These are phyloP conservation scores for Nemania bipapillata DNA, from an alignment of 2,329 filamentous ascomycete genomes.

Conservation along the genomic window DNA sequence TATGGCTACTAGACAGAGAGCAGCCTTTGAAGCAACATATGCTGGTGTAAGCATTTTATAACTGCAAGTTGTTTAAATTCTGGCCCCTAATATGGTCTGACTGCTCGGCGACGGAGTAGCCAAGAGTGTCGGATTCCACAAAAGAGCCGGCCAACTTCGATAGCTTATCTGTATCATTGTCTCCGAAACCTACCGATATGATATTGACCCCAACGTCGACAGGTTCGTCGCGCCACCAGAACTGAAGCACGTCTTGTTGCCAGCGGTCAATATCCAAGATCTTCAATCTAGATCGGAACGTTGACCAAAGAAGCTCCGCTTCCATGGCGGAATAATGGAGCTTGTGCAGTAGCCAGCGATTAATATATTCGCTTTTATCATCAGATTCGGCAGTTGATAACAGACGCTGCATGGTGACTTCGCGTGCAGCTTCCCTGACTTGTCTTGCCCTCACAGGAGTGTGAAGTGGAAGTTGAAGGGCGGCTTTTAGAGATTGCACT, in stretches of 20 bases:
- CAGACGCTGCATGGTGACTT: constrained; percentile 60
- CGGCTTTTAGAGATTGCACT: constrained; percentile 55
- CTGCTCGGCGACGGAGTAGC: constrained; percentile 43
- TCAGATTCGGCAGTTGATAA: constrained; percentile 50
- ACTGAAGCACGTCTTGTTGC: constrained; percentile 57
- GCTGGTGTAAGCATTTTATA: constrained; percentile 22
- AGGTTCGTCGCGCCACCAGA: constrained; percentile 55
- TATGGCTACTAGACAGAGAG: background rate
- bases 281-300: constrained; percentile 49
- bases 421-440: constrained; percentile 59
- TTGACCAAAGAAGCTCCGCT: constrained; percentile 57
- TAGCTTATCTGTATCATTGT: constrained; percentile 39
- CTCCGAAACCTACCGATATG: constrained; percentile 32
- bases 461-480: constrained; percentile 53
- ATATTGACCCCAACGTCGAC: constrained; percentile 34
- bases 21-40: background rate
- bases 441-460: constrained; percentile 51
- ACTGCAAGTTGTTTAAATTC: constrained; percentile 40
- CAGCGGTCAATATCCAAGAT: constrained; percentile 54
- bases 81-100: constrained; percentile 40
- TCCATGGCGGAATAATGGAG: constrained; percentile 61
- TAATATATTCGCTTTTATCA: constrained; percentile 60
- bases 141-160: constrained; percentile 34
- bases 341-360: constrained; percentile 65
- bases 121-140: constrained; percentile 27